phyloP scores from a whole-genome alignment of 495 filamentous ascomycete species.

The Penicillium bovifimosum region DNA sequence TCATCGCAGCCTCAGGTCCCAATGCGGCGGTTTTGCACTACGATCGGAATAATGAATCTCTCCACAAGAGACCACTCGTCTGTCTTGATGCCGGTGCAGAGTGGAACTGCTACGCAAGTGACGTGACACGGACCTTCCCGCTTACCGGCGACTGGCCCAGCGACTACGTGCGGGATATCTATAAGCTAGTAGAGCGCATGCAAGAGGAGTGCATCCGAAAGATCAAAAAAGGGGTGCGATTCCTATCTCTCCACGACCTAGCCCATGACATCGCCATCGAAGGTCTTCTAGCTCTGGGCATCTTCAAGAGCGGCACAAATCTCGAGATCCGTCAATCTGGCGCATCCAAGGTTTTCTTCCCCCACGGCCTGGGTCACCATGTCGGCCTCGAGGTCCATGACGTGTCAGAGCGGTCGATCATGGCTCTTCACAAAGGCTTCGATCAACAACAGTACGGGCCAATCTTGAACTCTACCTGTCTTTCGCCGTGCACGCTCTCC shows the following conservation, averaged over 20 bases:
- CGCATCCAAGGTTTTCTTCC: conserved; percentile 76
- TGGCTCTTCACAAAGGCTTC: conserved; percentile 23
- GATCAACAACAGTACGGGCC: conserved; percentile 19
- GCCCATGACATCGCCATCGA: conserved; percentile 67
- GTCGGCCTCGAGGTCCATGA: conserved; percentile 90
- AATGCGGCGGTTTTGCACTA: conserved; percentile 89
- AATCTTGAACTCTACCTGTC: conserved; percentile 20
- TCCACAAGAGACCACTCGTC: conserved; percentile 62
- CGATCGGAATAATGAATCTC: conserved; percentile 63
- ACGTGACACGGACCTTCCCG: conserved; percentile 85
- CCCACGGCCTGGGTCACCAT: conserved; percentile 87
- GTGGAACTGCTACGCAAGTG: conserved; percentile 81
- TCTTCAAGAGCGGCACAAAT: conserved; percentile 50
- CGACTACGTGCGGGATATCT: conserved; percentile 59
- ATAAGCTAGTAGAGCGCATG: conserved; percentile 74
- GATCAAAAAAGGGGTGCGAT: conserved; percentile 60
- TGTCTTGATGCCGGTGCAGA: conserved; percentile 84
- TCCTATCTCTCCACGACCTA: conserved; percentile 60
- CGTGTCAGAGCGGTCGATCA: conserved; percentile 50
- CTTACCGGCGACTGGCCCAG: conserved; percentile 56
- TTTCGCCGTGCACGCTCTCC: conserved; percentile 28
- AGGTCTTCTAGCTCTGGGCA: conserved; percentile 64
- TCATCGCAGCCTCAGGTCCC: conserved; percentile 72
- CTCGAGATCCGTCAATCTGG: conserved; percentile 63
- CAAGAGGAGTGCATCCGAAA: conserved; percentile 68